Evolutionary conservation across 345 rosid genomes (phyloP).

Genomic region (Pistacia integerrima): DNA sequence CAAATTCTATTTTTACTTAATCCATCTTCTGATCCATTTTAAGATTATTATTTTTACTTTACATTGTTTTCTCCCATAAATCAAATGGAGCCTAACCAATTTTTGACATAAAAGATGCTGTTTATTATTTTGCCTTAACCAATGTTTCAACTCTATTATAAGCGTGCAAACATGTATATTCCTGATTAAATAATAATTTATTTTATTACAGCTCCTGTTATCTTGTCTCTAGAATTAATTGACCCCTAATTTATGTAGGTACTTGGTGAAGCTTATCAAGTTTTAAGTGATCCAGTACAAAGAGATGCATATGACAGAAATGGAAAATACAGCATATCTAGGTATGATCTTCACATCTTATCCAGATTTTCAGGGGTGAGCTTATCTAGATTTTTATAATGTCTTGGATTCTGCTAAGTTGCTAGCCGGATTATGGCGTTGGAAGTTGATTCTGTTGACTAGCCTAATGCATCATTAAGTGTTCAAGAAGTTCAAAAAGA

Average conservation of each 20-base stretch:
- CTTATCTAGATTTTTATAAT: not conserved
- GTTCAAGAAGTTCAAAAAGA: not conserved
- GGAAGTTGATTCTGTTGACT: not conserved
- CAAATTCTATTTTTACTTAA: not conserved
- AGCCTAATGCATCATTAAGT: not conserved
- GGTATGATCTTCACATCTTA: constrained; percentile 30
- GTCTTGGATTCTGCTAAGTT: not conserved
- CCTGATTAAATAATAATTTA: no score
- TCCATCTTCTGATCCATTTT: no score
- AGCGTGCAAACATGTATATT: not conserved
- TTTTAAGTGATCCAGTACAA: constrained; percentile 64
- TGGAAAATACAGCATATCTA: constrained; percentile 58
- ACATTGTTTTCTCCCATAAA: not conserved
- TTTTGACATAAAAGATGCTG: not conserved
- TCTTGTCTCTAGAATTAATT: constrained; percentile 1
- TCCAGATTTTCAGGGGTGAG: no score
- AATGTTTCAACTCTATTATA: not conserved
- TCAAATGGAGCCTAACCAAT: not conserved
- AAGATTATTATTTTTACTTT: not conserved
- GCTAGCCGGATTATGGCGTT: not conserved
- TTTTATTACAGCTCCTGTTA: not conserved
- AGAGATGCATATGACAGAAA: constrained; percentile 61
- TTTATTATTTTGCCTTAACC: not conserved
- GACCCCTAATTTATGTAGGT: constrained; percentile 40
- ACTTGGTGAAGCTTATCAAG: constrained; percentile 76